phyloP scores from a whole-genome alignment of 2,329 filamentous ascomycete species.

The Colletotrichum shisoi region DNA sequence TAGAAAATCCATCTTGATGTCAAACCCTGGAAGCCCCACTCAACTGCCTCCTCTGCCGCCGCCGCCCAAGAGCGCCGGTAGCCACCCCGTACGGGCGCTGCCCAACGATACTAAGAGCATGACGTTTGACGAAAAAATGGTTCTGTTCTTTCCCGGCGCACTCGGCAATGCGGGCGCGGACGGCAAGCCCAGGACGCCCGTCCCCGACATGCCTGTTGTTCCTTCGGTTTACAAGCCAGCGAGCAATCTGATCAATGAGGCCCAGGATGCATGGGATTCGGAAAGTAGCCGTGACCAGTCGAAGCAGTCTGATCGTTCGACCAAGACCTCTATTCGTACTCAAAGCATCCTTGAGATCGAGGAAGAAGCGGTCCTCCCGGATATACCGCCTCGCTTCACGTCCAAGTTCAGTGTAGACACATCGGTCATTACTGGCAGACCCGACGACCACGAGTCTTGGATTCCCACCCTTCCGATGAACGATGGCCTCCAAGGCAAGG shows the following conservation, averaged over 20 bases:
- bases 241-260: slow-evolving; percentile 37
- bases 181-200: slow-evolving; percentile 42
- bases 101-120: slow-evolving; percentile 65
- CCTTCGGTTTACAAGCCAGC: slow-evolving; percentile 46
- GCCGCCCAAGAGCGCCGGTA: slow-evolving; percentile 54
- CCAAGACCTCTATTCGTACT: slow-evolving; percentile 50
- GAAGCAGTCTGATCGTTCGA: slow-evolving; percentile 49
- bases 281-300: slow-evolving; percentile 40
- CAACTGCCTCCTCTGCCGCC: slow-evolving; percentile 62
- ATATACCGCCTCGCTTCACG: slow-evolving; percentile 36
- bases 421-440: slow-evolving; percentile 36
- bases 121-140: slow-evolving; percentile 66
- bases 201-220: slow-evolving; percentile 56
- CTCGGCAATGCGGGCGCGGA: slow-evolving; percentile 40
- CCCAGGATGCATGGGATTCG: slow-evolving; percentile 40
- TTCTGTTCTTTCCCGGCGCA: slow-evolving; percentile 56
- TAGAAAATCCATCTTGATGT: slow-evolving; percentile 57
- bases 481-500: slow-evolving; percentile 11
- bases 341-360: slow-evolving; percentile 54
- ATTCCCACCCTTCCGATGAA: slow-evolving; percentile 47
- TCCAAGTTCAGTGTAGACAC: slow-evolving; percentile 48
- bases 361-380: slow-evolving; percentile 44
- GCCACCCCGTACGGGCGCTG: slow-evolving; percentile 49
- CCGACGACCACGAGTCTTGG: slow-evolving; percentile 52
- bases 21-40: slow-evolving; percentile 56